Conservation (phyloP, 176 grass and related monocot genomes). For the barley (Hordeum vulgare) region MorexV3_pseudomolecules_assembly NC_058518.1:515757541-515758040, state of each 20-base stretch:
- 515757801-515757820: conserved; percentile 15
- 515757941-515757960: background rate
- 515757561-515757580: background rate
- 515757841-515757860: conserved; percentile 15
- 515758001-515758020: too few relatives aligned
- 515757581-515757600: too few relatives aligned
- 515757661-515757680: background rate
- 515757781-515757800: background rate
- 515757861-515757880: conserved; percentile 18
- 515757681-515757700: background rate
- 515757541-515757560: conserved; percentile 69
- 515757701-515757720: too few relatives aligned
- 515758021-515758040: background rate
- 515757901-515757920: background rate
- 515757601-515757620: too few relatives aligned
- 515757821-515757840: background rate
- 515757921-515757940: background rate
- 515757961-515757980: too few relatives aligned
- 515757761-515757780: conserved; percentile 13
- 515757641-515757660: background rate
- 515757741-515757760: background rate
- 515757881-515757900: background rate
- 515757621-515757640: background rate
- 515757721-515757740: background rate
- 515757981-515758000: too few relatives aligned